phyloP scores from a whole-genome alignment of 2,329 filamentous ascomycete genomes.

The Eutypa lata region DNA sequence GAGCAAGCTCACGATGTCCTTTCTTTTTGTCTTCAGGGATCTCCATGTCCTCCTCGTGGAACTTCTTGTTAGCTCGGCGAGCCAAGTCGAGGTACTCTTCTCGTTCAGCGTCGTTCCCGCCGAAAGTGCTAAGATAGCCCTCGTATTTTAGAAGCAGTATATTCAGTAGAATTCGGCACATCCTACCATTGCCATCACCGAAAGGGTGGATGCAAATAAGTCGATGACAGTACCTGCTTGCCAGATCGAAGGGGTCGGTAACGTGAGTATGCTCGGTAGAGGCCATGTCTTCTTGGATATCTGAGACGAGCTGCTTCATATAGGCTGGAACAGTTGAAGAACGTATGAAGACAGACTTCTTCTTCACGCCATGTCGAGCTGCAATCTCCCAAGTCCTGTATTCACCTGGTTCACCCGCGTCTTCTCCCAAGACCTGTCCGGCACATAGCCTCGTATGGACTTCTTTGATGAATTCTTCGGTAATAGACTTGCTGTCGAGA shows the following conservation, averaged over 20 bases:
- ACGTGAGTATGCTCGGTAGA: not conserved
- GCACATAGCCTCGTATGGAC: constrained; percentile 9
- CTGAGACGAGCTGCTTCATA: constrained; percentile 21
- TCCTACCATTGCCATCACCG: constrained; percentile 35
- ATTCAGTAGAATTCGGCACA: constrained; percentile 36
- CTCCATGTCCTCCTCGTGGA: constrained; percentile 17
- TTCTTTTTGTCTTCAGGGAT: constrained; percentile 6
- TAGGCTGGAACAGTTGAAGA: constrained; percentile 14
- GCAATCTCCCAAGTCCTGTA: constrained; percentile 22
- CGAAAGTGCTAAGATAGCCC: constrained; percentile 11
- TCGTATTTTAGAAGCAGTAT: constrained; percentile 29
- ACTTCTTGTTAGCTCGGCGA: constrained; percentile 5
- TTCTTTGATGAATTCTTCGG: constrained; percentile 9
- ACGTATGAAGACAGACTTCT: constrained; percentile 16
- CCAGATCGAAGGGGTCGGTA: constrained; percentile 22
- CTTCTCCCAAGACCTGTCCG: constrained; percentile 25
- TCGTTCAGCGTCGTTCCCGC: constrained; percentile 9
- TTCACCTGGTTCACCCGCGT: constrained; percentile 31
- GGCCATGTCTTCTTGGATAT: constrained; percentile 20
- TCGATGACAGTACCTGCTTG: constrained; percentile 24
- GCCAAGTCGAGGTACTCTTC: constrained; percentile 13
- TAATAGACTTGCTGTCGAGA: constrained; percentile 3
- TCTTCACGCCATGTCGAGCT: constrained; percentile 8
- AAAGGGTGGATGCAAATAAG: constrained; percentile 39
- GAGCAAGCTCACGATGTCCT: constrained; percentile 11